Evolutionary conservation across 106 monocot species (phyloP).

Genomic region (Ottelia alismoides): DNA sequence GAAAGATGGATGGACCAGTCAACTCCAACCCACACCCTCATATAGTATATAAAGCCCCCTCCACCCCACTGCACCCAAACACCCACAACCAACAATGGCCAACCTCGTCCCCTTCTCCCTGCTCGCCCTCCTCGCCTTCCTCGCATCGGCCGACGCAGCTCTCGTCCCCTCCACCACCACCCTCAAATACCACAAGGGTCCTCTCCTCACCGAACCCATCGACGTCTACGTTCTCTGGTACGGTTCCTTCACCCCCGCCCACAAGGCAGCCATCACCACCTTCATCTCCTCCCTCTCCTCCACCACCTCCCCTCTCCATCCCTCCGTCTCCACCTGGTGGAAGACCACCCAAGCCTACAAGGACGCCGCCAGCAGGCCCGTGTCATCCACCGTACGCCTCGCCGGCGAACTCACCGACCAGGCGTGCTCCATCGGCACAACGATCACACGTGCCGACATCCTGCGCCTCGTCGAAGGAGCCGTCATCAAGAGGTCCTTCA

Average conservation of each 20-base stretch:
- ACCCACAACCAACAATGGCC: too few relatives aligned
- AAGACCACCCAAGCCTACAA: slow-evolving; percentile 18
- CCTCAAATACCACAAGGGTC: slow-evolving; percentile 20
- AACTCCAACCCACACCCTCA: too few relatives aligned
- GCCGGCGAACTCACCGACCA: not conserved
- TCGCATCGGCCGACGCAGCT: too few relatives aligned
- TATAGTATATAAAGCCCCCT: too few relatives aligned
- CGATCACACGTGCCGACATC: slow-evolving; percentile 3
- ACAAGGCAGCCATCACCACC: slow-evolving; percentile 37
- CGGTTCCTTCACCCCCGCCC: slow-evolving; percentile 19
- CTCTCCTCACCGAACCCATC: slow-evolving; percentile 11
- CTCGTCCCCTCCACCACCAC: too few relatives aligned
- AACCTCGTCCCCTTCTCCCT: too few relatives aligned
- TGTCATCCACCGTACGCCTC: not conserved
- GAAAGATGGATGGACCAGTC: too few relatives aligned
- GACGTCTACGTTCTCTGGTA: slow-evolving; percentile 17
- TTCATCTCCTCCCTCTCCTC: slow-evolving; percentile 17
- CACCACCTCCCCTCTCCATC: not conserved
- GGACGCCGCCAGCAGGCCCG: slow-evolving; percentile 1
- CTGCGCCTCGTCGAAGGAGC: not conserved
- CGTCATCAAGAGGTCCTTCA: not conserved
- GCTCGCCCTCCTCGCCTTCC: too few relatives aligned
- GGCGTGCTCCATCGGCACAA: too few relatives aligned
- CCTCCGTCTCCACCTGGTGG: slow-evolving; percentile 32
- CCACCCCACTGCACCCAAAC: too few relatives aligned